Conservation (phyloP, 352 stramenopile genomes). For the Phytophthora chlamydospora region DNA sequence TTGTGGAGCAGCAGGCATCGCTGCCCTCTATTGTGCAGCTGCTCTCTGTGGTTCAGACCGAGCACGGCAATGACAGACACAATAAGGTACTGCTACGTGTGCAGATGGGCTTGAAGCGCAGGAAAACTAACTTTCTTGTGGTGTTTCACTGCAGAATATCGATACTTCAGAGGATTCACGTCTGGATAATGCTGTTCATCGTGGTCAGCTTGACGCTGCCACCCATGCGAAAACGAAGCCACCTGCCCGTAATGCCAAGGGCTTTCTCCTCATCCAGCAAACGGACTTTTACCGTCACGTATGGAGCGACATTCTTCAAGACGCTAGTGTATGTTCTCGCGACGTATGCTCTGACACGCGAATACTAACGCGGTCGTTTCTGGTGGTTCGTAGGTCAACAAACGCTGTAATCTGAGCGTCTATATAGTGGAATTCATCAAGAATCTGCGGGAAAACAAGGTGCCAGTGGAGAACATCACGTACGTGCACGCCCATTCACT, state of each 20-base stretch:
- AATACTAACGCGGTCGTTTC: neutral
- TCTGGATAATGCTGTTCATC: slow-evolving; percentile 6
- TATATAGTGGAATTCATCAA: slow-evolving; percentile 76
- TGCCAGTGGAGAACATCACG: slow-evolving; percentile 70
- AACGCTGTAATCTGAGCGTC: slow-evolving; percentile 44
- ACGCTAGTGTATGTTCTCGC: slow-evolving; percentile 40
- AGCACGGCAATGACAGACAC: slow-evolving; percentile 39
- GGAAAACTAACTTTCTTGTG: slow-evolving; percentile 8
- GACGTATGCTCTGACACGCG: neutral
- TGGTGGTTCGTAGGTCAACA: slow-evolving; percentile 41
- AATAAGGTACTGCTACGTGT: slow-evolving; percentile 38
- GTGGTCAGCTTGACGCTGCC: neutral
- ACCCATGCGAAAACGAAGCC: neutral
- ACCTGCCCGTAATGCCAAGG: slow-evolving; percentile 44
- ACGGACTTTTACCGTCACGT: slow-evolving; percentile 64
- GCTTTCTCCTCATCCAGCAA: slow-evolving; percentile 58
- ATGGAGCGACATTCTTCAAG: slow-evolving; percentile 55
- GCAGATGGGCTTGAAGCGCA: slow-evolving; percentile 31
- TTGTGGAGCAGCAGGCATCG: slow-evolving; percentile 57
- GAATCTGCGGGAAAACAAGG: slow-evolving; percentile 50
- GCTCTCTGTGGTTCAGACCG: slow-evolving; percentile 53
- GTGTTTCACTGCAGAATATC: slow-evolving; percentile 8
- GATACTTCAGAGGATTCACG: neutral
- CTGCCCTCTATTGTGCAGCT: slow-evolving; percentile 42
- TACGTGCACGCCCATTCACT: slow-evolving; percentile 29